phyloP scores from a whole-genome alignment of 306 rosid genomes.

The Citrullus colocynthis region DNA sequence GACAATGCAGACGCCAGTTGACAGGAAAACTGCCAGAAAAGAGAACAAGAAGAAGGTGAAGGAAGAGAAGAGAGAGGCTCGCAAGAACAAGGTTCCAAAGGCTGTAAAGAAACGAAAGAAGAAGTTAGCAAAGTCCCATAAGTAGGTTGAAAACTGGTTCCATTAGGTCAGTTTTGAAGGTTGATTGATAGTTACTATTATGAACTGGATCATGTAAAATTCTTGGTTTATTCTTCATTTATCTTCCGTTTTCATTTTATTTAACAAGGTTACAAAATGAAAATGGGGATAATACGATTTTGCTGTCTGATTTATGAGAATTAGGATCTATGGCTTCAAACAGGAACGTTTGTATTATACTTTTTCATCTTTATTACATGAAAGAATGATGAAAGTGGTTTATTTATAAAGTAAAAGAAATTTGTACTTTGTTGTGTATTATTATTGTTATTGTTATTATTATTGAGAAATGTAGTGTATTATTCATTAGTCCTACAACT shows the following conservation, averaged over 20 bases:
- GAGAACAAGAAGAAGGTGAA: constrained; percentile 82
- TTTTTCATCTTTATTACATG: neutral
- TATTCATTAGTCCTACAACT: too few relatives aligned
- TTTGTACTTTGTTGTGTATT: too few relatives aligned
- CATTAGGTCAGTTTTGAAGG: neutral
- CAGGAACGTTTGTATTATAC: neutral
- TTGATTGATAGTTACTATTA: too few relatives aligned
- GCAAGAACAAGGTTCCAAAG: constrained; percentile 65
- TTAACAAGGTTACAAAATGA: neutral
- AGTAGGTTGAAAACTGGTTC: constrained; percentile 8
- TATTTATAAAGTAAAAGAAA: neutral
- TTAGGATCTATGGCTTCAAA: neutral
- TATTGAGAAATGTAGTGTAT: too few relatives aligned
- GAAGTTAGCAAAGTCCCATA: constrained; percentile 54
- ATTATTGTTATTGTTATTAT: too few relatives aligned
- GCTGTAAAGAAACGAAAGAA: constrained; percentile 72
- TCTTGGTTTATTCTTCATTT: neutral
- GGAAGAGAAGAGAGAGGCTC: constrained; percentile 79
- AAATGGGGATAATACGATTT: neutral
- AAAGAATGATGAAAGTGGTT: neutral
- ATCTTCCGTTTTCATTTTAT: neutral
- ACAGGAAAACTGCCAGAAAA: constrained; percentile 70
- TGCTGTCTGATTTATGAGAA: neutral
- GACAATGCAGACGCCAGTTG: constrained; percentile 26
- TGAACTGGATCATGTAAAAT: neutral